Percentiles rank a stretch among this genome's conserved stretches.
These are phyloP conservation scores for Trichoderma asperelloides DNA, from an alignment of 495 filamentous ascomycete species.

Conservation along the genomic window DNA sequence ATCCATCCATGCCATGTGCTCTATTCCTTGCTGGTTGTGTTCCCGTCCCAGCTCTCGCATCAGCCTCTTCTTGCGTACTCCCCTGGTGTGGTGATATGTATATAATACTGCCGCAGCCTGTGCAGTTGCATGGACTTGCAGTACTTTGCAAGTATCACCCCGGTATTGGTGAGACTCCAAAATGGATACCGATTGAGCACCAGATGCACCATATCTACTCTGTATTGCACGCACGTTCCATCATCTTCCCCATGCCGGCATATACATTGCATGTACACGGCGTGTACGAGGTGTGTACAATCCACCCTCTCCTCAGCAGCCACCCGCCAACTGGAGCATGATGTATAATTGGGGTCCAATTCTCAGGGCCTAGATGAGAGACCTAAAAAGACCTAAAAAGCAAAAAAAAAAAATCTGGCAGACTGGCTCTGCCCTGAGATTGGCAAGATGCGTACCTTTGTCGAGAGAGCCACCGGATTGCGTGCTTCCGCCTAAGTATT, in stretches of 20 bases:
- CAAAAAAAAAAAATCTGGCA: background rate
- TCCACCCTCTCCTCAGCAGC: too few relatives aligned
- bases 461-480: slow-evolving; percentile 7
- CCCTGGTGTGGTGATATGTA: background rate
- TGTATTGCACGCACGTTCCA: too few relatives aligned
- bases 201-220: background rate
- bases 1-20: slow-evolving; percentile 6
- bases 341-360: background rate
- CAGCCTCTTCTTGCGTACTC: background rate
- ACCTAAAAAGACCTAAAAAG: background rate
- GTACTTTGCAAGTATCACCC: background rate
- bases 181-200: background rate
- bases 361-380: background rate
- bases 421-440: background rate
- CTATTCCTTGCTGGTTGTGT: background rate
- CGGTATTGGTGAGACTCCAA: background rate
- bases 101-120: background rate
- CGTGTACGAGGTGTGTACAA: too few relatives aligned
- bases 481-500: background rate
- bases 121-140: background rate
- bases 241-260: too few relatives aligned
- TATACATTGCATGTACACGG: too few relatives aligned
- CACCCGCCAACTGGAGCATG: background rate
- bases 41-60: background rate
- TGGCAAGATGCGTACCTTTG: slow-evolving; percentile 1